Conservation (phyloP, 176 grass and related monocot genomes). For the Bromus sterilis region DNA sequence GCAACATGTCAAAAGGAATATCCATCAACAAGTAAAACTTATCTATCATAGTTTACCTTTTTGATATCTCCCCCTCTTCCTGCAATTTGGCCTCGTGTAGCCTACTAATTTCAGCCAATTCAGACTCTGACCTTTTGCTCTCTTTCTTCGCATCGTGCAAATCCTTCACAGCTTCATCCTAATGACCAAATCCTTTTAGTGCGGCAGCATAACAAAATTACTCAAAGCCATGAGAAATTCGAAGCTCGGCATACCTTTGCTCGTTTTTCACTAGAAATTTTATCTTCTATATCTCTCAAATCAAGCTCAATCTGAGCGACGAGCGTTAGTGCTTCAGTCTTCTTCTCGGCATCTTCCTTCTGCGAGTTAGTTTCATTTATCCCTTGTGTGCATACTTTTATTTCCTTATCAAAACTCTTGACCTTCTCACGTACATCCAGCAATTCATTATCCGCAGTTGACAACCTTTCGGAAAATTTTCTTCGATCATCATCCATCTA, state of each 20-base stretch:
- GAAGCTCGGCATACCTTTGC: slow-evolving; percentile 51
- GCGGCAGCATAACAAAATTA: neutral
- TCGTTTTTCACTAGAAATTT: slow-evolving; percentile 47
- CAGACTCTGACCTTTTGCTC: slow-evolving; percentile 69
- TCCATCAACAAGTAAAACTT: neutral
- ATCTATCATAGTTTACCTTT: slow-evolving; percentile 44
- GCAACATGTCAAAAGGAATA: neutral
- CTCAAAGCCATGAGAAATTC: neutral
- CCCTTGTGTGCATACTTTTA: slow-evolving; percentile 58
- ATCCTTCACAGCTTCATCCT: slow-evolving; percentile 79
- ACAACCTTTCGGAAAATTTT: slow-evolving; percentile 67
- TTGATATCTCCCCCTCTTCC: slow-evolving; percentile 82
- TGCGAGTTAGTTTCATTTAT: slow-evolving; percentile 56
- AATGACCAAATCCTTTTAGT: slow-evolving; percentile 10
- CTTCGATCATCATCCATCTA: slow-evolving; percentile 80
- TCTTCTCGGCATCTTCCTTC: slow-evolving; percentile 73
- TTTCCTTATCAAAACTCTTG: slow-evolving; percentile 67
- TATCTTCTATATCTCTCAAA: slow-evolving; percentile 81
- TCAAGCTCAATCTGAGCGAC: slow-evolving; percentile 82
- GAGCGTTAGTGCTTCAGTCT: slow-evolving; percentile 56
- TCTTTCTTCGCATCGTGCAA: slow-evolving; percentile 59
- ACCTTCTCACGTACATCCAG: slow-evolving; percentile 55
- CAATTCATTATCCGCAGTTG: slow-evolving; percentile 64
- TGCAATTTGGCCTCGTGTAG: slow-evolving; percentile 62
- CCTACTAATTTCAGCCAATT: slow-evolving; percentile 62